These are phyloP conservation scores for Mycena capillaripes DNA, from an alignment of 768 basidiomycete genomes.

Conservation along the genomic window DNA sequence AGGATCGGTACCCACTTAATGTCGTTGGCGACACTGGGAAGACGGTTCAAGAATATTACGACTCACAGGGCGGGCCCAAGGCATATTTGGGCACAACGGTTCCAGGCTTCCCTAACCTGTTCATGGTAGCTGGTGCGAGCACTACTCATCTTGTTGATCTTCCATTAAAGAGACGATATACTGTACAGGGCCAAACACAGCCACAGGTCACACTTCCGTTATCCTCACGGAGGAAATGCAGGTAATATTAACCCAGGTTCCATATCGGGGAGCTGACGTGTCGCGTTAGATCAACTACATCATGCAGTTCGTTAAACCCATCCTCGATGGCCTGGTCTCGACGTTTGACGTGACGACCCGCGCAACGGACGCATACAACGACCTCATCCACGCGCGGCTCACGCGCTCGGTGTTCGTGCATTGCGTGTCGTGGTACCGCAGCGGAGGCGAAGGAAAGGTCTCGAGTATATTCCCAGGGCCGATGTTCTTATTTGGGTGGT, in stretches of 20 bases:
- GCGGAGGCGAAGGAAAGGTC: slow-evolving; percentile 51
- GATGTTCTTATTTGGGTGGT: slow-evolving; percentile 34
- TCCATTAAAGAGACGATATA: not conserved
- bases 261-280: no score
- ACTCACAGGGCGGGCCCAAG: slow-evolving; percentile 54
- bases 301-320: not conserved
- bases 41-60: slow-evolving; percentile 58
- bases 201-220: not conserved
- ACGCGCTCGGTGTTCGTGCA: slow-evolving; percentile 35
- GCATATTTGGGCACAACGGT: slow-evolving; percentile 60
- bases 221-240: slow-evolving; percentile 48
- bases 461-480: slow-evolving; percentile 57
- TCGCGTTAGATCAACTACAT: not conserved
- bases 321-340: not conserved
- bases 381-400: not conserved
- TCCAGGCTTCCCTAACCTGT: slow-evolving; percentile 64
- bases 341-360: not conserved
- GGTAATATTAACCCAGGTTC: slow-evolving; percentile 51
- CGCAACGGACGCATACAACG: slow-evolving; percentile 26
- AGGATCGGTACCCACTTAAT: slow-evolving; percentile 52
- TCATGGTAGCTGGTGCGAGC: slow-evolving; percentile 52
- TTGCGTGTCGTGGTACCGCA: slow-evolving; percentile 59
- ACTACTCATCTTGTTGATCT: no score
- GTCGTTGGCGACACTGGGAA: slow-evolving; percentile 45
- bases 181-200: slow-evolving; percentile 53